Conservation (phyloP, 371 early-diverging fungal species). For the Mucor racemosus region DNA sequence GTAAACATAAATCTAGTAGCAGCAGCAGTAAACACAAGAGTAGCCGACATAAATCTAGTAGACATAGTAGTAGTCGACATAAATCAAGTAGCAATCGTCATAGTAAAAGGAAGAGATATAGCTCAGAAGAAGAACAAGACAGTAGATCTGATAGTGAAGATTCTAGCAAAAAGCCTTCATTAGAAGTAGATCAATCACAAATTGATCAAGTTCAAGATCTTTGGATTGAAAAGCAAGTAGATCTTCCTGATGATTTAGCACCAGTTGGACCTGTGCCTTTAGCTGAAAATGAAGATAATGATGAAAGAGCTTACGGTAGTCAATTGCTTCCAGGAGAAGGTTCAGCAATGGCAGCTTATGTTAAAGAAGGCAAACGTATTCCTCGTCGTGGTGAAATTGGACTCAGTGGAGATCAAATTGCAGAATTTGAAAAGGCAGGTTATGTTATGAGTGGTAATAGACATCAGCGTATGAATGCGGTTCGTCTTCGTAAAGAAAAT, state of each 20-base stretch:
- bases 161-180: background rate
- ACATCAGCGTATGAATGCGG: conserved; percentile 95
- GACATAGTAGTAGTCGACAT: conserved; percentile 20
- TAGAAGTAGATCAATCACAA: conserved; percentile 43
- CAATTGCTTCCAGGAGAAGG: conserved; percentile 64
- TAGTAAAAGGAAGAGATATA: conserved; percentile 21
- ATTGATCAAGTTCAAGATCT: conserved; percentile 55
- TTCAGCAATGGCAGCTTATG: conserved; percentile 68
- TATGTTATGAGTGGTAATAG: conserved; percentile 96
- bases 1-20: conserved; percentile 2
- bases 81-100: conserved; percentile 2
- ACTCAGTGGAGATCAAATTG: conserved; percentile 82
- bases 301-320: conserved; percentile 78
- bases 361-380: conserved; percentile 93
- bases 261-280: conserved; percentile 67
- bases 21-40: conserved; percentile 5
- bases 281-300: conserved; percentile 55
- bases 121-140: conserved; percentile 11
- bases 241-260: conserved; percentile 62
- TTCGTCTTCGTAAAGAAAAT: conserved; percentile 94
- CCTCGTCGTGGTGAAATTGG: conserved; percentile 98
- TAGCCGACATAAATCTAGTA: conserved; percentile 8
- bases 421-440: conserved; percentile 84
- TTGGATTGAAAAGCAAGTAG: conserved; percentile 71
- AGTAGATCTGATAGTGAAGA: background rate